Evolutionary conservation across 176 grass and related monocot genomes (phyloP), one percentile per base, ranked within the genome.

Genomic region (Zizania latifolia): DNA sequence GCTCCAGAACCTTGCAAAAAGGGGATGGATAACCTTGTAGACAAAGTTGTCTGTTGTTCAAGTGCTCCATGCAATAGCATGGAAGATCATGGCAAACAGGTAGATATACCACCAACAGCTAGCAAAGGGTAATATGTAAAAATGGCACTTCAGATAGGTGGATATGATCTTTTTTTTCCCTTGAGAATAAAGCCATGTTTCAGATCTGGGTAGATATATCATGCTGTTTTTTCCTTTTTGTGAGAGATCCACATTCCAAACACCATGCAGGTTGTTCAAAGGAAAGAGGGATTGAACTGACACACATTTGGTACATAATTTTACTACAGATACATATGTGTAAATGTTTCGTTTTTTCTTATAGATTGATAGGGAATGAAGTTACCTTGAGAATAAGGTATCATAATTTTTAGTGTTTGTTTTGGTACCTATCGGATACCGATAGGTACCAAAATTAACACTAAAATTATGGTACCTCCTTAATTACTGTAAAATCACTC

Each of bases 91-190:
- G 77, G 13, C 19, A 28, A 59, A 56, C 77, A 80, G 26, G 53
- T 70, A 59, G 65, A n/a, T n/a, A n/a, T n/a, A 70, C 35, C 37
- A 16, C 37, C 77, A 80, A 70, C 44, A 79, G 2, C 54, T n/a
- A 41, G 27, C 41, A 33, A 40, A 34, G 36, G 26, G 59, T 59
- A 70, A n/a, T n/a, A n/a, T 26, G 65, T 26, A 22, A 8, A 24
- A 24, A 79, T n/a, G n/a, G n/a, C n/a, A n/a, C n/a, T n/a, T n/a
- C n/a, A n/a, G n/a, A n/a, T 22, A n/a, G 21, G 35, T 65, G 22
- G 16, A 15, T 17, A 7, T 22, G 62, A n/a, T 57, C 16, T 37
- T 78, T 78, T 54, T 46, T 17, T 68, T 29, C n/a, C n/a, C 35
- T 17, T 14, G 12, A 40, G n/a, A 68, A 13, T 39, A 44, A 36